Percentiles rank a stretch among this genome's conserved stretches.
Evolutionary conservation across 2,329 filamentous ascomycete genomes (phyloP).

Genomic region (Phaeoacremonium minimum): DNA sequence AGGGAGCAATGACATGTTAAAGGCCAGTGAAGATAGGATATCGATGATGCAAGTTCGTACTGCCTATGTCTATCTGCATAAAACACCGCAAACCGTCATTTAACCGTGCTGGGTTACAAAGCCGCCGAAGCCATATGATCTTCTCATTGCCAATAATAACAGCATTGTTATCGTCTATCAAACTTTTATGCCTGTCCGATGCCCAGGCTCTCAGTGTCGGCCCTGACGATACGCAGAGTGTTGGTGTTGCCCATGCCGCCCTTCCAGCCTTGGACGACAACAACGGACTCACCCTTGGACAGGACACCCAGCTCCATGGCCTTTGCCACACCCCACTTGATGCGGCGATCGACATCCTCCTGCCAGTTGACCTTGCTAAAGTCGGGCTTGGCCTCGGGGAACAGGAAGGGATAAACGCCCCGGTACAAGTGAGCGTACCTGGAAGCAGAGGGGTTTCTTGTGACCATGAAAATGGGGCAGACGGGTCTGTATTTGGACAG

Average conservation of each 20-base stretch:
- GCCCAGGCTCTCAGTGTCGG: conserved; percentile 54
- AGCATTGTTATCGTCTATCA: too few relatives aligned
- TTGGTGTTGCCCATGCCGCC: conserved; percentile 91
- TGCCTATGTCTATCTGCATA: too few relatives aligned
- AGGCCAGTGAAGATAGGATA: too few relatives aligned
- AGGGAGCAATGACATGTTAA: too few relatives aligned
- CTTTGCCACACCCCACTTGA: conserved; percentile 92
- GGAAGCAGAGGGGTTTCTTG: conserved; percentile 76
- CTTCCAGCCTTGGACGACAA: conserved; percentile 88
- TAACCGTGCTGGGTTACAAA: too few relatives aligned
- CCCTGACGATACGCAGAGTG: conserved; percentile 64
- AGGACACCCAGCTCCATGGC: conserved; percentile 80
- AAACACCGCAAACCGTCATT: too few relatives aligned
- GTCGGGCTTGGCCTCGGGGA: conserved; percentile 90
- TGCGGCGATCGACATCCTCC: conserved; percentile 94
- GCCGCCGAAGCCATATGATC: too few relatives aligned
- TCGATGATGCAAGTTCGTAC: too few relatives aligned
- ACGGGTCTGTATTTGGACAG: conserved; percentile 98
- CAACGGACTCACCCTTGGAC: conserved; percentile 66
- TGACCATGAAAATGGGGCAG: conserved; percentile 99
- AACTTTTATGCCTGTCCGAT: conserved; percentile 38
- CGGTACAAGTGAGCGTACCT: conserved; percentile 95
- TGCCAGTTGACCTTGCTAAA: conserved; percentile 94
- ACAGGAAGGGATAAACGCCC: conserved; percentile 96
- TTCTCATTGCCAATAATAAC: too few relatives aligned